Conservation (phyloP, 2,329 filamentous ascomycete genomes). For the Fusarium chlamydosporum region DNA sequence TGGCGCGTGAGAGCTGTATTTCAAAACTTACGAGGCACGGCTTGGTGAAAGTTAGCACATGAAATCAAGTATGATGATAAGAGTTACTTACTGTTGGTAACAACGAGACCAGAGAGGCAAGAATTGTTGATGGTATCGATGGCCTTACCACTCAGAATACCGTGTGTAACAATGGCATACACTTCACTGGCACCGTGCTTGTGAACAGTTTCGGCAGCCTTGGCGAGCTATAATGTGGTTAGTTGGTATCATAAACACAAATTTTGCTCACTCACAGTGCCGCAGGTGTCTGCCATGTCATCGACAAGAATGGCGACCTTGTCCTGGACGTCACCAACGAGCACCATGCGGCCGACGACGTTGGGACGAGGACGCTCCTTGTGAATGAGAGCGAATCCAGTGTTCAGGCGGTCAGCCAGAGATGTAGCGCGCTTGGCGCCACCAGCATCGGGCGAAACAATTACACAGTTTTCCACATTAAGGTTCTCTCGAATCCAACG, state of each 20-base stretch:
- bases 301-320: constrained; percentile 97
- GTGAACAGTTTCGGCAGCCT: constrained; percentile 91
- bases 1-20: not conserved
- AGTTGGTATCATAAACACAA: constrained; percentile 8
- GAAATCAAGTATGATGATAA: not conserved
- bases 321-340: constrained; percentile 93
- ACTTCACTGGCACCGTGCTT: constrained; percentile 89
- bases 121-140: constrained; percentile 88
- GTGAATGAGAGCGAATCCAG: constrained; percentile 94
- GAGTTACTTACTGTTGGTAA: constrained; percentile 80
- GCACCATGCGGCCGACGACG: constrained; percentile 90
- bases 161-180: constrained; percentile 95
- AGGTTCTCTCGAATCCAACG: constrained; percentile 93
- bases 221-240: constrained; percentile 64
- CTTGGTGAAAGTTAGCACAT: constrained; percentile 51
- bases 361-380: constrained; percentile 91
- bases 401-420: constrained; percentile 91
- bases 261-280: constrained; percentile 66
- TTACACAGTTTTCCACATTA: constrained; percentile 85
- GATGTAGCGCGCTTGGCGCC: constrained; percentile 94
- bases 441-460: constrained; percentile 94
- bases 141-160: constrained; percentile 88
- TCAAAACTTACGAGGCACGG: constrained; percentile 54
- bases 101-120: constrained; percentile 82
- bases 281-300: constrained; percentile 98